phyloP scores from a whole-genome alignment of 805 yeast genomes.

The Metschnikowia noctiluminum region DNA sequence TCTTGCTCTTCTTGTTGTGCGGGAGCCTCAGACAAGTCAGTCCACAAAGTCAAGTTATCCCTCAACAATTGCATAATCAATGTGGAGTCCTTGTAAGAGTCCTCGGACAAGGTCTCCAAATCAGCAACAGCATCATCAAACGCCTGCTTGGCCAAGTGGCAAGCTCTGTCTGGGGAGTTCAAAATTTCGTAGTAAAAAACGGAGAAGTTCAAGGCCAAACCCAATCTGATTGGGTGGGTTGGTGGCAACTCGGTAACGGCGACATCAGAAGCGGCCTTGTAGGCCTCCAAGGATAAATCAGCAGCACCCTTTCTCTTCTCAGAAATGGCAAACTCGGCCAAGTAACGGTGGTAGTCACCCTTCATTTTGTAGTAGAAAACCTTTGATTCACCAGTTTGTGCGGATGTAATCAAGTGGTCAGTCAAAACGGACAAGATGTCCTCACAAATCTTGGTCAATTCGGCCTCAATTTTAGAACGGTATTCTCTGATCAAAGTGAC shows the following conservation, averaged over 20 bases:
- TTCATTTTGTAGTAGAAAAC: conserved; percentile 98
- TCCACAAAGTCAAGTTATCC: conserved; percentile 98
- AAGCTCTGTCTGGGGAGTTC: conserved; percentile 97
- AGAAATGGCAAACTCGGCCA: conserved; percentile 92
- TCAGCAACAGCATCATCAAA: conserved; percentile 99
- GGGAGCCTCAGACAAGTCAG: conserved; percentile 84
- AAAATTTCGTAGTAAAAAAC: conserved; percentile 98
- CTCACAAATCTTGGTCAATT: conserved; percentile 89
- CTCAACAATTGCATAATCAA: conserved; percentile 98
- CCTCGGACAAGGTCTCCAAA: conserved; percentile 95
- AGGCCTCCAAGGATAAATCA: conserved; percentile 87
- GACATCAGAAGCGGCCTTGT: conserved; percentile 93
- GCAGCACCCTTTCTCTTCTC: conserved; percentile 93
- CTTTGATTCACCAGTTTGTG: conserved; percentile 95
- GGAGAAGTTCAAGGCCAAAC: conserved; percentile 95
- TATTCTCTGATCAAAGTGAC: conserved; percentile 87
- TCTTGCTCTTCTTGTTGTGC: conserved; percentile 38
- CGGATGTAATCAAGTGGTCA: conserved; percentile 87
- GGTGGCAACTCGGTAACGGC: conserved; percentile 97
- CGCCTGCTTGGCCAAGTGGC: conserved; percentile 98
- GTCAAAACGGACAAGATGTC: conserved; percentile 87
- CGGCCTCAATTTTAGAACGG: conserved; percentile 91
- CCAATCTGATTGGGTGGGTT: conserved; percentile 97
- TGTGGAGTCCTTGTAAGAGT: conserved; percentile 97
- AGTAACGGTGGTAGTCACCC: conserved; percentile 99